Evolutionary conservation across 2,329 filamentous ascomycete genomes (phyloP).

Genomic region (Cercospora nicotianae): DNA sequence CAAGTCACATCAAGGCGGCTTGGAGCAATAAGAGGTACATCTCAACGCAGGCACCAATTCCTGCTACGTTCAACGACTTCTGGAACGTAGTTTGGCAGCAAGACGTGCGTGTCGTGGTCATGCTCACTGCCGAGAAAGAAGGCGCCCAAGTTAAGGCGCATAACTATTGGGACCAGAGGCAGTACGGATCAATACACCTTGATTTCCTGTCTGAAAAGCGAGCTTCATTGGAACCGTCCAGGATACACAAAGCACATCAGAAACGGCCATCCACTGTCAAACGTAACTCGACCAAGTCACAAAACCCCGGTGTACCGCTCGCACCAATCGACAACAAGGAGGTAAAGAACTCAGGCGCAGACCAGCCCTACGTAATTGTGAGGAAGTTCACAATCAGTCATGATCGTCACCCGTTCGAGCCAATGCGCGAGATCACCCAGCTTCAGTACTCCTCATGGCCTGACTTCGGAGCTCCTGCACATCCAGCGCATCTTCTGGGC

Average conservation of each 20-base stretch:
- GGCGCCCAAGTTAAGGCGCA: constrained; percentile 94
- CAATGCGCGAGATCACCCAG: constrained; percentile 89
- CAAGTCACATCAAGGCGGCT: constrained; percentile 77
- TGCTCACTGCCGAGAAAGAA: constrained; percentile 92
- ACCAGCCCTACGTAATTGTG: constrained; percentile 74
- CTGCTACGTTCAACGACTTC: constrained; percentile 92
- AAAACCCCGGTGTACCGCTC: constrained; percentile 34
- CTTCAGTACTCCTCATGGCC: constrained; percentile 96
- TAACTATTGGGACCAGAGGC: constrained; percentile 80
- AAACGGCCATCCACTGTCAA: constrained; percentile 41
- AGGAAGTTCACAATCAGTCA: constrained; percentile 86
- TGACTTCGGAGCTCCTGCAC: constrained; percentile 89
- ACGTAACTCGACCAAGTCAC: constrained; percentile 41
- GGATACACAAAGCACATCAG: constrained; percentile 50
- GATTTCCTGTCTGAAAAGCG: constrained; percentile 78
- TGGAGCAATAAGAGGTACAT: constrained; percentile 91
- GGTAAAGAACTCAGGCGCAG: constrained; percentile 37
- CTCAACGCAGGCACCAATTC: constrained; percentile 89
- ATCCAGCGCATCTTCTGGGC: constrained; percentile 80
- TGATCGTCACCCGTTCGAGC: constrained; percentile 72
- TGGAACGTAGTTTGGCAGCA: constrained; percentile 98
- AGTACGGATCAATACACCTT: constrained; percentile 75
- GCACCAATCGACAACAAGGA: constrained; percentile 33
- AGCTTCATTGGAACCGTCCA: constrained; percentile 67
- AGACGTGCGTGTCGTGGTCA: constrained; percentile 90